A percentile compares a stretch with the other conserved stretches of the same genome.
phyloP scores from a whole-genome alignment of 2,329 filamentous ascomycete genomes.

The Cucurbitaria berberidis region DNA sequence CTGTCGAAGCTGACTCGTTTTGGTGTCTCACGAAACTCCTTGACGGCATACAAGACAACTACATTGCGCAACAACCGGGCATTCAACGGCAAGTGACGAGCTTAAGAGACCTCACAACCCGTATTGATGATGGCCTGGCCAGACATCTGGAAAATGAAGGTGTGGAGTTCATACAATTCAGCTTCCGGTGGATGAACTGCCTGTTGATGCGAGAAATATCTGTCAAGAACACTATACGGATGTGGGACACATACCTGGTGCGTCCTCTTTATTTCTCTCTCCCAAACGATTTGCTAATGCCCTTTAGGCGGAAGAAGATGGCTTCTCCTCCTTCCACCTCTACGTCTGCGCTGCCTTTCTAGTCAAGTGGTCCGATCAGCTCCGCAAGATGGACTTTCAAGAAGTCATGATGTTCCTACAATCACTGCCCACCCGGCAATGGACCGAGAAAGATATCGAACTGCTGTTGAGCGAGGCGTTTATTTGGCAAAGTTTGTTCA shows the following conservation, averaged over 20 bases:
- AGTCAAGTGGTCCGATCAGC: conserved; percentile 96
- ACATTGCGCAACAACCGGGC: conserved; percentile 95
- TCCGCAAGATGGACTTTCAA: conserved; percentile 97
- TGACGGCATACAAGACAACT: conserved; percentile 99
- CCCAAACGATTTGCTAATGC: conserved; percentile 13
- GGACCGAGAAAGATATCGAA: conserved; percentile 99
- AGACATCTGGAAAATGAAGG: conserved; percentile 89
- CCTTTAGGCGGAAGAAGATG: conserved; percentile 89
- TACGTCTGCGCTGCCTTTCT: conserved; percentile 98
- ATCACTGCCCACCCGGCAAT: conserved; percentile 86
- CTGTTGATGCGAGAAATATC: conserved; percentile 97
- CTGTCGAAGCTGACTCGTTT: conserved; percentile 96
- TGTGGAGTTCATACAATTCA: conserved; percentile 99
- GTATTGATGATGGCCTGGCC: conserved; percentile 83
- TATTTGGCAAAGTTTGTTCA: conserved; percentile 98
- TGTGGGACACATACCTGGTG: conserved; percentile 99
- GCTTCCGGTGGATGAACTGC: conserved; percentile 99
- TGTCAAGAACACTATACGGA: conserved; percentile 93
- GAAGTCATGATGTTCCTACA: conserved; percentile 99
- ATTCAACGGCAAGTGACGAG: conserved; percentile 93
- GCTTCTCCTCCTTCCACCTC: conserved; percentile 96
- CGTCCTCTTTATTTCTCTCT: conserved; percentile 40
- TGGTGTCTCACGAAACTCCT: conserved; percentile 98
- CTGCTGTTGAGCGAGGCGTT: conserved; percentile 94
- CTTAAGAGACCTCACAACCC: conserved; percentile 84